Evolutionary conservation across 768 basidiomycete genomes (phyloP), one percentile per base, ranked within the genome.

Genomic region (Boletus fagicola): DNA sequence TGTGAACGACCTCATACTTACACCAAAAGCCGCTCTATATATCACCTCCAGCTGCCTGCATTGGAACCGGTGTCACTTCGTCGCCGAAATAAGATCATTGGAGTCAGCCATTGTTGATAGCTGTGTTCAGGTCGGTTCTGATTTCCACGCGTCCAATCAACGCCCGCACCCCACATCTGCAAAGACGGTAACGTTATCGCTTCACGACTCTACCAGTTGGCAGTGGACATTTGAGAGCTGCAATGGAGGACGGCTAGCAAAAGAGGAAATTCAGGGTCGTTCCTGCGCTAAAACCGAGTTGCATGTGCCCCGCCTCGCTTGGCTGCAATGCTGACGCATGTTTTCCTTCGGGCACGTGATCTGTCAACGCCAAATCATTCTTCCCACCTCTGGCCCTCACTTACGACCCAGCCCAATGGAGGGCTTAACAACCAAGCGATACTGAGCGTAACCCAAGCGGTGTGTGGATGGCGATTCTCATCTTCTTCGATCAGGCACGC

Each of bases 401-500:
- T 51, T 54, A 66, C 62, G 44, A 30, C 20, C 31, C 48, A 47
- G 47, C 54, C 60, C 43, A 39, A 20, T 40, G 40, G 36, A 24
- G 24, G 42, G 16, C 45, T 24, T 22, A 16, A 49, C 58, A 13
- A 33, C 45, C 50, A 65, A 52, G 58, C 62, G 62, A 63, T 39
- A 62, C 54, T 49, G 52, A 53, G 26, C 53, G 53, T 61, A 46
- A 44, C 59, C 59, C 48, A 65, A 65, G 59, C 52, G 52, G 59
- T 53, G 47, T 65, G 48, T 35, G 54, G 53, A 54, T 54, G 51
- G 53, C 40, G 65, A 58, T 67, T 67, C 66, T 67, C 62, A 49
- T 58, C 58, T 59, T 53, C 51, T 50, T 12, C 20, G 50, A 68
- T 60, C 68, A 73, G 70, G 72, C 61, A 73, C 72, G 20, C 57